Evolutionary conservation across 1,284 basidiomycete species (phyloP), one percentile per base, ranked within the genome.

Genomic region (Rhodofomes roseus): DNA sequence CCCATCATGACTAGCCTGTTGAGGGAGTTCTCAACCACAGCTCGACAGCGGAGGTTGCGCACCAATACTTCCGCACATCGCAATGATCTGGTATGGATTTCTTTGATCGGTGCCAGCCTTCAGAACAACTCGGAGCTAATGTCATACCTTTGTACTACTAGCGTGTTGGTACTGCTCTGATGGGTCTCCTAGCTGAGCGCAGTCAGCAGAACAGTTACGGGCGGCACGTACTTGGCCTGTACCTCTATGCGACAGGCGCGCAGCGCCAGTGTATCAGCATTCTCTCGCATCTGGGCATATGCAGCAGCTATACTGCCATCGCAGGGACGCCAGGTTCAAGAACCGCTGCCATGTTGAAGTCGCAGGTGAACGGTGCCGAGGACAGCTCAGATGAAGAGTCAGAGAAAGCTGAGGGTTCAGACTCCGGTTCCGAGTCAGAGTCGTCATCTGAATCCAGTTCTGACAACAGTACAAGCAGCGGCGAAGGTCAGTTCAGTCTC

Each of bases 241-340:
- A 74, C 54, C 65, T 78, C 2, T 74, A 73, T 54, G 71, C 69
- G 0, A 67, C 66, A 0, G 73, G 74, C 1, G 66, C 69, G 0
- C 62, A 66, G 16, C 66, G 72, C 1, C 74, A 76, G 59, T 56
- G 57, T 0, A 69, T 74, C 20, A 57, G 62, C n/a, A 67, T 75
- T 2, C 43, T 73, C 18, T 64, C 65, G 2, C 67, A 65, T 37
- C 36, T 74, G 0, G 70, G 73, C 0, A 39, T 71, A 0, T 62
- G 59, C 4, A 66, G 68, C 29, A 74, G 72, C 58, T 75, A 75
- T 56, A 43, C 64, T 1, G 66, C 51, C 4, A 52, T 44, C 8
- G 43, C 43, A n/a, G 18, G 27, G 12, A 3, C 18, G 36, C 22
- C 54, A 2, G 16, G 5, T 34, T 11, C 31, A 34, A 4, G 5